Base-by-base conservation (phyloP, 495 filamentous ascomycete species). In the Lasiosphaeria miniovina region DNA sequence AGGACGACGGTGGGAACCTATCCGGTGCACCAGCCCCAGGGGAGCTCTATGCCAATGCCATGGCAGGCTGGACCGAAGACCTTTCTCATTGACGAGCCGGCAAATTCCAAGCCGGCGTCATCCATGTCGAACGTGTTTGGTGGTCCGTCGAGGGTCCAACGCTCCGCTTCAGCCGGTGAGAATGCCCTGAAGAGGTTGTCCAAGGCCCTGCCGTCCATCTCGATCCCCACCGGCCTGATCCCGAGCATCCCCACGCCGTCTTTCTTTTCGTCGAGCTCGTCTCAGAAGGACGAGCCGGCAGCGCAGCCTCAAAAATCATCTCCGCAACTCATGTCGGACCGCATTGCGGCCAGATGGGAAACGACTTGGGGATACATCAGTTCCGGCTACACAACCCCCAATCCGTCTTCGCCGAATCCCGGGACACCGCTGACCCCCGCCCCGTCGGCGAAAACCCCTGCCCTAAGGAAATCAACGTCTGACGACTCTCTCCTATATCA, bases 401-500 rank as follows among this genome's bases (percentile, higher is more conserved):
- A 41, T 7, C 34, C 51, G 31, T 17, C 46, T 41, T 36, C 24
- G 17, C 38, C 54, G 49, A 56, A 32, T 32, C 6, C 53, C 67
- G n/a, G 73, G 68, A 31, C 70, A 71, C 35, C 48, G 66, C 50
- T 64, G 65, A 53, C 56, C 57, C 45, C 36, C 34, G 57, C 59
- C 14, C 31, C 46, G n/a, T 58, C 55, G 38, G 14, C 34, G 9
- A 65, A 64, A 36, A 64, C 73, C 34, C 64, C 65, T 6, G 52
- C 62, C 4, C 69, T 93, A 14, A 81, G 85, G 32, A 77, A 85
- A 57, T 82, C 84, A 0, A 86, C 86, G 1, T 96, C 91, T 6
- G 88, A 94, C 65, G 85, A 90, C 43, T 91, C 88, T 4, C 71
- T 94, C 52, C 81, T 89, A 11, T 84, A 84, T 57, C 77, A 82